Evolutionary conservation across 176 grass and related monocot genomes (phyloP).

Genomic region (Carex kokanica): DNA sequence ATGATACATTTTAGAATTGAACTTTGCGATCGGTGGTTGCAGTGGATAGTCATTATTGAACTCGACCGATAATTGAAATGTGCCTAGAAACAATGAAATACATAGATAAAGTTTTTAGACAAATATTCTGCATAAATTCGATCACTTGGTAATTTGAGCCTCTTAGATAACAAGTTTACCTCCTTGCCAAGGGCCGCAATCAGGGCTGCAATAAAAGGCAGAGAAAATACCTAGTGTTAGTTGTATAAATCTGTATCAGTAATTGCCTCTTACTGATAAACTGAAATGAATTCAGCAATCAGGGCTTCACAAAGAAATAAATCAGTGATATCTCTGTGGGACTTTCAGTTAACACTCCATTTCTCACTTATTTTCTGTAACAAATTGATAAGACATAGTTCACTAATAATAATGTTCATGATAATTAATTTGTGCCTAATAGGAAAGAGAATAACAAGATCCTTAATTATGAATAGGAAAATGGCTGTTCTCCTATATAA

Average conservation of each 20-base stretch:
- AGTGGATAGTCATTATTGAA: neutral
- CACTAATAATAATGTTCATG: neutral
- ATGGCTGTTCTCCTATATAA: neutral
- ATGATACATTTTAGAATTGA: constrained; percentile 7
- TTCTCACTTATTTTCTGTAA: neutral
- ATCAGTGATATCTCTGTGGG: neutral
- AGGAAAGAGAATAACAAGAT: neutral
- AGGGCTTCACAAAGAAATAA: neutral
- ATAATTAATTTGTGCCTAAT: neutral
- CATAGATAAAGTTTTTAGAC: neutral
- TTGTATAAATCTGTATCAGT: neutral
- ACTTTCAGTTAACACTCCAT: neutral
- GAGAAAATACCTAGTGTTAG: neutral
- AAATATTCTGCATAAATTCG: neutral
- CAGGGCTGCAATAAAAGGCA: constrained; percentile 9
- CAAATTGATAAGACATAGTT: neutral
- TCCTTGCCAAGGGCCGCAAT: neutral
- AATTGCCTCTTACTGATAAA: neutral
- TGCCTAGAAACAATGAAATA: constrained; percentile 3
- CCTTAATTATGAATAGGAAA: neutral
- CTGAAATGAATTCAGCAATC: neutral
- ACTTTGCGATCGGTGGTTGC: neutral
- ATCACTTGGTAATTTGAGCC: neutral
- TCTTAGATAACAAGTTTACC: constrained; percentile 3
- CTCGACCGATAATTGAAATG: neutral